Base-by-base conservation (phyloP, 768 basidiomycete species). In the Rossbeevera mucosa region DNA sequence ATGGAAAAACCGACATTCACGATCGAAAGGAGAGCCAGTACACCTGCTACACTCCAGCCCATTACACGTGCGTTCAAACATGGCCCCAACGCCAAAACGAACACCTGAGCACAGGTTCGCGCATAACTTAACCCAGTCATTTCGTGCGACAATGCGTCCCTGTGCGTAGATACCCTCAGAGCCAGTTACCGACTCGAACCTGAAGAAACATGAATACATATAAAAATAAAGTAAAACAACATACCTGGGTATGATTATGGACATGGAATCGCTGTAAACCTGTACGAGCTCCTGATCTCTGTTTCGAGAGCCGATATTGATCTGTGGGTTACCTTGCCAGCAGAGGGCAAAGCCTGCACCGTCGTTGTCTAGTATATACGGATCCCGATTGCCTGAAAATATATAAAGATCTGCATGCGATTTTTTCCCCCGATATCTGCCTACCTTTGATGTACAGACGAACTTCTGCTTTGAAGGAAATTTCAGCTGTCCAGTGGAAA, bases 291-390 rank as follows among this genome's bases (percentile, higher is more conserved):
- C 94, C 40, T 73, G 72, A 57, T 91, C 82, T 20, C 75, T 72
- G 63, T 94, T 93, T 45, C 74, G 74, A 51, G 83, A 78, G 14
- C 83, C 88, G 48, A 96, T 79, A 1, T 79, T 73, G 43, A 94
- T 71, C 45, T 78, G 78, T 5, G 92, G 83, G 59, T 80, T 77
- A 48, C 91, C 91, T 62, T 80, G 76, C 88, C 90, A 96, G 36
- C 85, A 83, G 14, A 95, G 74, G 8, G 85, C 87, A 64, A 96
- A 94, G 1, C 94, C 94, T 26, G 93, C 86, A 2, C 93, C 94
- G 48, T 76, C 71, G 20, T 81, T 85, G 31, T 74, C 68, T 12
- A 90, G 72, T 24, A 77, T 71, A 60, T 92, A 86, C 1, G 94
- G 94, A 71, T 94, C 85, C 7, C 86, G 84, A 21, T 82, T 83